Conservation (phyloP, 306 rosid species). For the Vigna hirtella region DNA sequence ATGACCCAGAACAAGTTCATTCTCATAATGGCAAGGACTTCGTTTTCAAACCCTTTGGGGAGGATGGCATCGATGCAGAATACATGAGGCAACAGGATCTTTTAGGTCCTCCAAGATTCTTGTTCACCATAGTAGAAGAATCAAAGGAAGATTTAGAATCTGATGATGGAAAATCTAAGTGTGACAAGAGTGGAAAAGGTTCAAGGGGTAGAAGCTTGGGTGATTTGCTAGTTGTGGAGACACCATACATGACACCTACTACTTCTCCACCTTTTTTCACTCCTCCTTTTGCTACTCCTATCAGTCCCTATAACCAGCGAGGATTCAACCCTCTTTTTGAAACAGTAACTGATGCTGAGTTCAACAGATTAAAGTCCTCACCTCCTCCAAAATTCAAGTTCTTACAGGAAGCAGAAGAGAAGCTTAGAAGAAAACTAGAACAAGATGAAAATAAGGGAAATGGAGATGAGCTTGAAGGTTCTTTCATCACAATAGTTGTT, state of each 20-base stretch:
- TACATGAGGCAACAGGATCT: conserved; percentile 69
- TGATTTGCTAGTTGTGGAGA: conserved; percentile 83
- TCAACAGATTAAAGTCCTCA: conserved; percentile 81
- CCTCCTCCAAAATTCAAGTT: conserved; percentile 98
- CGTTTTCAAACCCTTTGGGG: conserved; percentile 75
- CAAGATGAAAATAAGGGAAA: conserved; percentile 55
- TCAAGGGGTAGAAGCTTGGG: conserved; percentile 75
- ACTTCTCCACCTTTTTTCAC: conserved; percentile 85
- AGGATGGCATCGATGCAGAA: conserved; percentile 70
- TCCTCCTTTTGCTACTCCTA: conserved; percentile 82
- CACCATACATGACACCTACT: conserved; percentile 86
- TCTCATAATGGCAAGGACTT: conserved; percentile 62
- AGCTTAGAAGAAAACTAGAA: conserved; percentile 65
- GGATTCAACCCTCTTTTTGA: conserved; percentile 86
- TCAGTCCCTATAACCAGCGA: conserved; percentile 52
- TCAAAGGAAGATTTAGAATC: conserved; percentile 94
- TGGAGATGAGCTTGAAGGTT: conserved; percentile 65
- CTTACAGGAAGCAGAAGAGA: conserved; percentile 93
- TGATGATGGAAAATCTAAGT: conserved; percentile 70
- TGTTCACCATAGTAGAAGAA: conserved; percentile 95
- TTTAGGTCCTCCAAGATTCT: conserved; percentile 79
- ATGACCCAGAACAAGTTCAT: conserved; percentile 62
- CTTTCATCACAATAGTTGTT: conserved; percentile 67
- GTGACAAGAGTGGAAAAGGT: conserved; percentile 56
- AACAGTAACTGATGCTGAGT: conserved; percentile 84